A percentile compares a stretch with the other conserved stretches of the same genome.
phyloP scores from a whole-genome alignment of 2,329 filamentous ascomycete genomes.

The Dactylellina drechsleri region DNA sequence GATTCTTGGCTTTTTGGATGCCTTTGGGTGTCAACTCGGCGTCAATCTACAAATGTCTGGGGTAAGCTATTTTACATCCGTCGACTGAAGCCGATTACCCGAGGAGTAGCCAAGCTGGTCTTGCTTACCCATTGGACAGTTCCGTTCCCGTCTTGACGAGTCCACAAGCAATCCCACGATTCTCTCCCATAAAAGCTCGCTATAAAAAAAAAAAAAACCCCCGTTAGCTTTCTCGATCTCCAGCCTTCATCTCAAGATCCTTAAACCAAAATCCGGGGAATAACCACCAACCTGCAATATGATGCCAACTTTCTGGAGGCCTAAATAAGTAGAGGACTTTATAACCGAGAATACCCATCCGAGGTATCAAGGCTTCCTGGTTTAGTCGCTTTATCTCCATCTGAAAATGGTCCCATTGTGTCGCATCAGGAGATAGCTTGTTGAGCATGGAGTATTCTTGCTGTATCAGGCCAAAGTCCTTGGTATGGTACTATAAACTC shows the following conservation, averaged over 20 bases:
- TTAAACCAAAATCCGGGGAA: constrained; percentile 28
- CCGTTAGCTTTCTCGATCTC: constrained; percentile 1
- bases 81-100: background rate
- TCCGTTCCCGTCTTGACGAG: constrained; percentile 52
- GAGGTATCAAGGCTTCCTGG: constrained; percentile 16
- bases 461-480: constrained; percentile 50
- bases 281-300: constrained; percentile 44
- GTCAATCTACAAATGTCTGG: constrained; percentile 31
- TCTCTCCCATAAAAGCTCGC: constrained; percentile 46
- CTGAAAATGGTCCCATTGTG: constrained; percentile 48
- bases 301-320: constrained; percentile 52
- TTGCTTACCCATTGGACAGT: constrained; percentile 44
- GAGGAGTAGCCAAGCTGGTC: background rate
- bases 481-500: constrained; percentile 40
- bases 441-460: constrained; percentile 40
- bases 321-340: constrained; percentile 52
- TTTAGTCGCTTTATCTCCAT: constrained; percentile 34
- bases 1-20: constrained; percentile 30
- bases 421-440: constrained; percentile 28
- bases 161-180: constrained; percentile 52
- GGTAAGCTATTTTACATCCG: constrained; percentile 4
- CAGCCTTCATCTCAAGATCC: background rate
- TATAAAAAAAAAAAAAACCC: background rate
- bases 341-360: constrained; percentile 33
- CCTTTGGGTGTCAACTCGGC: constrained; percentile 45